A percentile compares a stretch with the other conserved stretches of the same genome.
phyloP scores from a whole-genome alignment of 352 stramenopile species.

The Phytophthora palmivora region DNA sequence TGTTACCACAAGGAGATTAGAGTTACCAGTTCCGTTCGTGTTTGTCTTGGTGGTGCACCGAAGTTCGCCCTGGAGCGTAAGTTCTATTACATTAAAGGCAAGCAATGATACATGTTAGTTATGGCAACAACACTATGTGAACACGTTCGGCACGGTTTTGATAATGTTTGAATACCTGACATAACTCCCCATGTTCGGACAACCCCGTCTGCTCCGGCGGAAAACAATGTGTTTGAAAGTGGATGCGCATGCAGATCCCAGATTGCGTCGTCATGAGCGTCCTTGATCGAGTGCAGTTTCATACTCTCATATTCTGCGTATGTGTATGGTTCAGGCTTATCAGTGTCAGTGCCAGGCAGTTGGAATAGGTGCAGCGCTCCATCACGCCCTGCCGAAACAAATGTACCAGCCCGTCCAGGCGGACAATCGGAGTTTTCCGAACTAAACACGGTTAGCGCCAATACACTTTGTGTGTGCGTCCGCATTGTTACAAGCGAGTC shows the following conservation, averaged over 20 bases:
- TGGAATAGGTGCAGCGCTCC: conserved; percentile 76
- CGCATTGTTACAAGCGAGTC: conserved; percentile 82
- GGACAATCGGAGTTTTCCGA: conserved; percentile 73
- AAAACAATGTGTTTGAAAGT: conserved; percentile 86
- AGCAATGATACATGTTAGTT: conserved; percentile 8
- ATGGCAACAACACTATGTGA: not conserved
- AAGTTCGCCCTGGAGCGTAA: conserved; percentile 80
- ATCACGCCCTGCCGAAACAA: conserved; percentile 81
- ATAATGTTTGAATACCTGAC: conserved; percentile 49
- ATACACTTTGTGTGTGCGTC: conserved; percentile 76
- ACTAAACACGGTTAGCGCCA: conserved; percentile 77
- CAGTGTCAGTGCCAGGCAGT: conserved; percentile 58
- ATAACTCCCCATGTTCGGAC: conserved; percentile 82
- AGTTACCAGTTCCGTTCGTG: conserved; percentile 54
- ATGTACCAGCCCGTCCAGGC: conserved; percentile 58
- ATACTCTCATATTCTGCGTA: conserved; percentile 80
- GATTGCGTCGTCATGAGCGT: conserved; percentile 82
- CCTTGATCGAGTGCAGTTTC: conserved; percentile 71
- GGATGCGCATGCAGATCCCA: conserved; percentile 87
- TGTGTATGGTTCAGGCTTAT: conserved; percentile 74
- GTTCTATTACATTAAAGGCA: conserved; percentile 44
- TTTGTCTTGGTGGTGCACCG: conserved; percentile 63
- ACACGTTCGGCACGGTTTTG: not conserved
- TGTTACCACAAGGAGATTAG: not conserved
- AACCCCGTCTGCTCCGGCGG: conserved; percentile 76